phyloP scores from a whole-genome alignment of 1,139 yeast species.

The Hemisphaericaspora subhashii region DNA sequence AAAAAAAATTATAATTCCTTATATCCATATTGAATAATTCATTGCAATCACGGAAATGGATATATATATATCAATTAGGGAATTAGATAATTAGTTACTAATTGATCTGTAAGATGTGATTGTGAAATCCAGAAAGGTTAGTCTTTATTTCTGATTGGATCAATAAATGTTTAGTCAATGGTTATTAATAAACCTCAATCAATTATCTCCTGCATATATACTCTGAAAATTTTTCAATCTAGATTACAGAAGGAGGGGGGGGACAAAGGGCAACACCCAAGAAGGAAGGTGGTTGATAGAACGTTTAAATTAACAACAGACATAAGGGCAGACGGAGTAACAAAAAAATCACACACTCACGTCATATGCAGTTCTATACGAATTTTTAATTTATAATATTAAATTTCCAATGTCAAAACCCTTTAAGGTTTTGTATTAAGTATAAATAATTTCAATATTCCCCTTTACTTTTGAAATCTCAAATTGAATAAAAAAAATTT shows the following conservation, averaged over 20 bases:
- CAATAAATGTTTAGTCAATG: no score
- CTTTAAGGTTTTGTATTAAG: no score
- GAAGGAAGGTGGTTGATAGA: conserved; percentile 3
- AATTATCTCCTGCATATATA: no score
- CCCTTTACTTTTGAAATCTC: neutral
- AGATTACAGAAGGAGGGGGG: no score
- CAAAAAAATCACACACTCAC: neutral
- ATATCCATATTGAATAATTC: neutral
- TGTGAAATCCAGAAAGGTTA: no score
- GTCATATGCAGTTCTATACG: neutral
- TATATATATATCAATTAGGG: no score
- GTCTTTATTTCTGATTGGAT: no score
- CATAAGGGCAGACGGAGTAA: neutral
- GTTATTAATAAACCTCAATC: no score
- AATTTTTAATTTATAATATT: neutral
- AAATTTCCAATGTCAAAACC: neutral
- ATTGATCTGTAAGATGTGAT: no score
- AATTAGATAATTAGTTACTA: no score
- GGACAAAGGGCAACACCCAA: no score
- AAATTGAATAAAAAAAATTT: neutral
- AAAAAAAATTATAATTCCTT: neutral
- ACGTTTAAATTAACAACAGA: neutral
- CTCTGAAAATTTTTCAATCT: no score
- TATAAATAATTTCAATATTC: neutral
- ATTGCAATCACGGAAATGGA: neutral